Percentiles rank a stretch among this genome's conserved stretches.
Conservation (phyloP, 73 alveolate species). For the Symbiodinium natans region DNA sequence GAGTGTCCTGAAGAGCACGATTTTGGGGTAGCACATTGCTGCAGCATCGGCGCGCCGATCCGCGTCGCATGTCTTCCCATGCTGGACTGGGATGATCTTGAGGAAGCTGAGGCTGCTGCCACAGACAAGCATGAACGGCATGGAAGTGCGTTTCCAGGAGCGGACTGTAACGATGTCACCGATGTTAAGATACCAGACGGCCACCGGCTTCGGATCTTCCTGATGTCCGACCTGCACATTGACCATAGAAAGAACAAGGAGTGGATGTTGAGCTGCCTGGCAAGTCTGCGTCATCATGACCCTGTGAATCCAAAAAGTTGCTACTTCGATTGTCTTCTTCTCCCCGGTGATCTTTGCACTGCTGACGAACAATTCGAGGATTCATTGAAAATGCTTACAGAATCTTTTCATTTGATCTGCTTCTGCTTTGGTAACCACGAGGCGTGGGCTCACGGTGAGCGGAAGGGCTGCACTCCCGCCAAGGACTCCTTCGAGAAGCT, state of each 20-base stretch:
- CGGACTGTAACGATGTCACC: constrained; percentile 14
- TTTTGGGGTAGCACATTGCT: too few species aligned
- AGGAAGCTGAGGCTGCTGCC: not conserved
- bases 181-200: constrained; percentile 44
- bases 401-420: constrained; percentile 33
- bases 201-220: constrained; percentile 25
- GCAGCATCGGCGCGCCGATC: too few species aligned
- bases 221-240: constrained; percentile 49
- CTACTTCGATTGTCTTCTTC: constrained; percentile 49
- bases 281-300: not conserved
- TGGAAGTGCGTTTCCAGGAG: not conserved
- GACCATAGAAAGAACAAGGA: constrained; percentile 52
- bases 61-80: not conserved
- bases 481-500: constrained; percentile 50
- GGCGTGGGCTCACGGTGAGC: constrained; percentile 45
- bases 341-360: constrained; percentile 67
- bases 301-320: not conserved
- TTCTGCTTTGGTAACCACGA: constrained; percentile 80
- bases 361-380: constrained; percentile 44
- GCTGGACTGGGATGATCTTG: constrained; percentile 16
- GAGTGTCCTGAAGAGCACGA: too few species aligned
- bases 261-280: constrained; percentile 32
- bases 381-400: not conserved
- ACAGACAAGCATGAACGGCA: not conserved
- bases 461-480: constrained; percentile 33